Evolutionary conservation across 2,329 filamentous ascomycete species (phyloP), one percentile per base, ranked within the genome.

Genomic region (Lachnellula occidentalis): DNA sequence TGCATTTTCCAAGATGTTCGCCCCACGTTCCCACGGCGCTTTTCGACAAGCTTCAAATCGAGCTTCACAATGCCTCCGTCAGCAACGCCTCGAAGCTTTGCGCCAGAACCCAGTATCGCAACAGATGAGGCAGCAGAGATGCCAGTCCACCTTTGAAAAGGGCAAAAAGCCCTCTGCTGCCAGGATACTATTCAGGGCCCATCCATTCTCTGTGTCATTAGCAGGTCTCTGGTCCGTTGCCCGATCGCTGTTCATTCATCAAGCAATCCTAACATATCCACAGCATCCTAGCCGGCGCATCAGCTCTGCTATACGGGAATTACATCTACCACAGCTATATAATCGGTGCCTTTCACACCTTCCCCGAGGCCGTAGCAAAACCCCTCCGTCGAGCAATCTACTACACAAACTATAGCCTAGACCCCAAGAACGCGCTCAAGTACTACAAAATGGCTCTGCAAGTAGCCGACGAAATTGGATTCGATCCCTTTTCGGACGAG

Each of bases 401-500:
- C 74, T 95, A 90, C 72, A 89, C 86, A 61, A 92, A 94, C 66
- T 81, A 87, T 60, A 78, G 82, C 39, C 79, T 87, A 4, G 86
- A 95, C 56, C 83, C 89, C 2, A 80, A 87, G 55, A 79, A 87
- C 52, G 92, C 92, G 1, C 76, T 95, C 56, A 87, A 90, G 62
- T 90, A 90, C 70, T 97, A 96, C 70, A 85, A 85, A 64, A 80
- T 87, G 61, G 91, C 92, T 3, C 76, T 97, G 54, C 77, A 85
- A 58, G 78, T 87, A 50, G 90, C 90, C 54, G 75, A 84, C 48
- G 84, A 90, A 65, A 67, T 87, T 49, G 83, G 85, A 0, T 82
- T 99, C 74, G 90, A 97, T 67, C 90, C 89, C 0, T 95, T 92
- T 69, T 92, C 88, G 4, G 88, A 96, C 64, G 92, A 96, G 69